phyloP scores from a whole-genome alignment of 2,329 filamentous ascomycete genomes.

The Amesomyces nigricolor region DNA sequence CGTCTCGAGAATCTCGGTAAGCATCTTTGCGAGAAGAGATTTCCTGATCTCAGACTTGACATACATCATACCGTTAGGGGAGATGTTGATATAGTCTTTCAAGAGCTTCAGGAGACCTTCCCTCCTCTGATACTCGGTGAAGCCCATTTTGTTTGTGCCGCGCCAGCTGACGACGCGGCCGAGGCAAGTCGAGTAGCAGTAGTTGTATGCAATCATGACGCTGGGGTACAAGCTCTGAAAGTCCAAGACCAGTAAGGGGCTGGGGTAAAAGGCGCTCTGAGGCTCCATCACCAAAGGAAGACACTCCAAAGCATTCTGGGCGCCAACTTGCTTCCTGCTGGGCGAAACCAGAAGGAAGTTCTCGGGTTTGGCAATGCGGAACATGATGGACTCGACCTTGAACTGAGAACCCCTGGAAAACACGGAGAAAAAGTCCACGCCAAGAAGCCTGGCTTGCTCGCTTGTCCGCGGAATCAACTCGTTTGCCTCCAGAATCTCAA shows the following conservation, averaged over 20 bases:
- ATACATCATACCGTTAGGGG: conserved; percentile 97
- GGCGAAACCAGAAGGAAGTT: conserved; percentile 89
- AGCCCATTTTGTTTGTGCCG: conserved; percentile 92
- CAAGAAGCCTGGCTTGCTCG: conserved; percentile 87
- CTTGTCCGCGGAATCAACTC: conserved; percentile 84
- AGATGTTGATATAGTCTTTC: conserved; percentile 81
- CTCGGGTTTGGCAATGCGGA: conserved; percentile 94
- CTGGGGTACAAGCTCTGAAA: conserved; percentile 96
- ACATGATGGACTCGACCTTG: conserved; percentile 99
- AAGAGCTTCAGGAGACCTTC: conserved; percentile 69
- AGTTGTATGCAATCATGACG: conserved; percentile 98
- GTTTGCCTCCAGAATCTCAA: conserved; percentile 88
- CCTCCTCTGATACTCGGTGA: conserved; percentile 77
- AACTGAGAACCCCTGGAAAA: conserved; percentile 94
- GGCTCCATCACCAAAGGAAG: conserved; percentile 96
- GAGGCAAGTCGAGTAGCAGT: conserved; percentile 95
- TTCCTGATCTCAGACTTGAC: conserved; percentile 78
- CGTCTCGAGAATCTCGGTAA: conserved; percentile 91
- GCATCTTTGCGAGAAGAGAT: conserved; percentile 90
- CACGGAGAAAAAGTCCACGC: conserved; percentile 95
- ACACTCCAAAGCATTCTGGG: conserved; percentile 91
- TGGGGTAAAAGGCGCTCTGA: conserved; percentile 87
- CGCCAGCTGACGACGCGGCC: conserved; percentile 82
- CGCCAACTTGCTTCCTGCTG: conserved; percentile 83
- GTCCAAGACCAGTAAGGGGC: conserved; percentile 83